Conservation (phyloP, 345 rosid species). For the Fremontodendron californicum region DNA sequence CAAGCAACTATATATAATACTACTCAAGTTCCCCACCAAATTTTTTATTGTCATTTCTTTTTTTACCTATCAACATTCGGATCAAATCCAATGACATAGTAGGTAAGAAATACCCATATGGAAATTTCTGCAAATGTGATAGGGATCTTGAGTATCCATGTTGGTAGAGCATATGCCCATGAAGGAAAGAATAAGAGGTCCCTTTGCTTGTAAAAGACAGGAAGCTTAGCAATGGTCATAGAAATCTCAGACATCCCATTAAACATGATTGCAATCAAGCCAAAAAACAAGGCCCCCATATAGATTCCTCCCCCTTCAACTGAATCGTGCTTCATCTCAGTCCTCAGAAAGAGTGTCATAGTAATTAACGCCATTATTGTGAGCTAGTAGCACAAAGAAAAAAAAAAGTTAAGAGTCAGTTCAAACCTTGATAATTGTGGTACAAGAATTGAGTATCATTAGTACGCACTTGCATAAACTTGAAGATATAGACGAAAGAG, state of each 20-base stretch:
- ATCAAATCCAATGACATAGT: conserved; percentile 76
- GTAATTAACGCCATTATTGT: conserved; percentile 26
- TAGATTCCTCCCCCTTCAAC: conserved; percentile 47
- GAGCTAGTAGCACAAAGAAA: conserved; percentile 31
- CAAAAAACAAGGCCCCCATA: conserved; percentile 64
- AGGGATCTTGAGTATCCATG: conserved; percentile 82
- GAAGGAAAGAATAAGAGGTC: conserved; percentile 72
- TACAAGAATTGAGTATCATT: background rate
- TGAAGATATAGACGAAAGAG: conserved; percentile 70
- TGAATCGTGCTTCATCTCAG: conserved; percentile 47
- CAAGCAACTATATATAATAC: background rate
- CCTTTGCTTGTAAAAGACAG: conserved; percentile 86
- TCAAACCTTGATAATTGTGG: background rate
- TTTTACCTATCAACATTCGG: conserved; percentile 62
- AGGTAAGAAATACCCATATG: conserved; percentile 53
- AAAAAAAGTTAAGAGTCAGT: conserved; percentile 12
- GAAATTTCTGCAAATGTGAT: conserved; percentile 59
- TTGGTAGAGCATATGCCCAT: conserved; percentile 74
- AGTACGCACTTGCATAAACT: conserved; percentile 51
- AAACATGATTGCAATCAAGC: conserved; percentile 46
- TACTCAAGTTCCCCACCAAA: background rate
- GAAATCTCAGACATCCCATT: conserved; percentile 70
- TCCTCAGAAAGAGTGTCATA: conserved; percentile 60
- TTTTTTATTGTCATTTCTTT: background rate
- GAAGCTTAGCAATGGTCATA: conserved; percentile 76